These are phyloP conservation scores for Lachancea thermotolerans DNA, from an alignment of 805 yeast genomes.

Conservation along the genomic window DNA sequence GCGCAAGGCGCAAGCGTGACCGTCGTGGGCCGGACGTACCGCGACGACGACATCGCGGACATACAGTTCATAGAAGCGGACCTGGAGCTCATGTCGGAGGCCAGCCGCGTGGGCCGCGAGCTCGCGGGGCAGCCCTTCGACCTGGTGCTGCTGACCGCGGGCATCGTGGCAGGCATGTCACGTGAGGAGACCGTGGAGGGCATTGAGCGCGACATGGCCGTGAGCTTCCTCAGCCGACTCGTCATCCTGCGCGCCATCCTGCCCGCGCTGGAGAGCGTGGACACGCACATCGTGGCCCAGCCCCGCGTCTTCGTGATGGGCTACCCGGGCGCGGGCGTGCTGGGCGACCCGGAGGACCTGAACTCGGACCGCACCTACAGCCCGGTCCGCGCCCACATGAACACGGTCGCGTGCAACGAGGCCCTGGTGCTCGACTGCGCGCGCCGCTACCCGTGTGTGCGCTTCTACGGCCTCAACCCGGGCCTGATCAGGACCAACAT, in stretches of 20 bases:
- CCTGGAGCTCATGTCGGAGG: constrained; percentile 26
- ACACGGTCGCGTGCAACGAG: constrained; percentile 40
- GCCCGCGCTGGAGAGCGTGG: constrained; percentile 9
- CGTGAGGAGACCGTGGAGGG: constrained; percentile 35
- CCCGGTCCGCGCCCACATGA: constrained; percentile 31
- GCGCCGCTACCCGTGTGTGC: constrained; percentile 18
- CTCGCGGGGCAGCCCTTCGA: constrained; percentile 22
- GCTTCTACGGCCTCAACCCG: constrained; percentile 36
- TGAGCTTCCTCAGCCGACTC: constrained; percentile 33
- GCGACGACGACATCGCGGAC: constrained; percentile 24
- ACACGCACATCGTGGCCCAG: background rate
- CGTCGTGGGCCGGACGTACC: constrained; percentile 33
- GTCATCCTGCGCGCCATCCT: constrained; percentile 27
- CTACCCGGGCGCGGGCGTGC: constrained; percentile 32
- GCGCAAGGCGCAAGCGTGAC: constrained; percentile 29
- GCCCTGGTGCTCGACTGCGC: constrained; percentile 26
- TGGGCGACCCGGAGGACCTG: constrained; percentile 33
- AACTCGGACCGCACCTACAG: constrained; percentile 31
- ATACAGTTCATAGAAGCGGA: constrained; percentile 32
- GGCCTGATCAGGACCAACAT: constrained; percentile 35
- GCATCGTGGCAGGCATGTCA: constrained; percentile 32
- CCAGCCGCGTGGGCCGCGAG: constrained; percentile 21
- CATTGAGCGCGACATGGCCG: constrained; percentile 35
- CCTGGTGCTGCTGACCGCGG: constrained; percentile 34
- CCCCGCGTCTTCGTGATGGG: constrained; percentile 37